phyloP scores from a whole-genome alignment of 2,329 filamentous ascomycete species.

The Verticillium longisporum region DNA sequence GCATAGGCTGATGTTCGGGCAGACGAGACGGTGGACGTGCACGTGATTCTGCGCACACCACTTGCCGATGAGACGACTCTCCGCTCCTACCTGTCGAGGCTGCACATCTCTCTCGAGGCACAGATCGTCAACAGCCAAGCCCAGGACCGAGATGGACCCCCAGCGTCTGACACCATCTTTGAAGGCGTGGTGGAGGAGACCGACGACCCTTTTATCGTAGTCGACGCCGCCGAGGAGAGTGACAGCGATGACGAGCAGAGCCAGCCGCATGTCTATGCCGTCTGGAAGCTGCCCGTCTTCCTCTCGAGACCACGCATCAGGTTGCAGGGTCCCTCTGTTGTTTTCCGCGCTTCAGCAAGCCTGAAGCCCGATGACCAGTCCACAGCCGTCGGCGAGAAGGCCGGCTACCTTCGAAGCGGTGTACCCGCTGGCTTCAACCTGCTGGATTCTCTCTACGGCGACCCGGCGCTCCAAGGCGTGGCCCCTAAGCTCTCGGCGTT shows the following conservation, averaged over 20 bases:
- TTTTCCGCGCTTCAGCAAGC: slow-evolving; percentile 57
- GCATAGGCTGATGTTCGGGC: slow-evolving; percentile 27
- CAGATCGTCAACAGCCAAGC: slow-evolving; percentile 54
- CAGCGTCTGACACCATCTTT: slow-evolving; percentile 53
- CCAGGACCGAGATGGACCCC: slow-evolving; percentile 38
- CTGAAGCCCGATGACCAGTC: slow-evolving; percentile 45
- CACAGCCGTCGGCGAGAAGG: slow-evolving; percentile 28
- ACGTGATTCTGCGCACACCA: slow-evolving; percentile 61
- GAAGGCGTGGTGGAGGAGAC: slow-evolving; percentile 43
- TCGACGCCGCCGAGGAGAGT: slow-evolving; percentile 29
- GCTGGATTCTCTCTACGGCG: slow-evolving; percentile 64
- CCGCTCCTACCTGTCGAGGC: slow-evolving; percentile 50
- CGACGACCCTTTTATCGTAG: slow-evolving; percentile 42
- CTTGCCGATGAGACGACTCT: slow-evolving; percentile 50
- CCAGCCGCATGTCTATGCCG: slow-evolving; percentile 39
- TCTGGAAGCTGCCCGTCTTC: slow-evolving; percentile 56
- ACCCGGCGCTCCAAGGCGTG: slow-evolving; percentile 54
- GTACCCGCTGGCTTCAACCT: slow-evolving; percentile 67
- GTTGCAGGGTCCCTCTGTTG: slow-evolving; percentile 57
- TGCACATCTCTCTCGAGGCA: slow-evolving; percentile 62
- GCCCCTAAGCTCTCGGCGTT: slow-evolving; percentile 65
- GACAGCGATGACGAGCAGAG: slow-evolving; percentile 16
- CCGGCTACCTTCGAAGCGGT: slow-evolving; percentile 64
- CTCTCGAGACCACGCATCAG: slow-evolving; percentile 55
- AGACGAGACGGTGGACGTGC: slow-evolving; percentile 70